Evolutionary conservation across 148 eudicot species (phyloP).

Genomic region (Chenopodium suecicum): DNA sequence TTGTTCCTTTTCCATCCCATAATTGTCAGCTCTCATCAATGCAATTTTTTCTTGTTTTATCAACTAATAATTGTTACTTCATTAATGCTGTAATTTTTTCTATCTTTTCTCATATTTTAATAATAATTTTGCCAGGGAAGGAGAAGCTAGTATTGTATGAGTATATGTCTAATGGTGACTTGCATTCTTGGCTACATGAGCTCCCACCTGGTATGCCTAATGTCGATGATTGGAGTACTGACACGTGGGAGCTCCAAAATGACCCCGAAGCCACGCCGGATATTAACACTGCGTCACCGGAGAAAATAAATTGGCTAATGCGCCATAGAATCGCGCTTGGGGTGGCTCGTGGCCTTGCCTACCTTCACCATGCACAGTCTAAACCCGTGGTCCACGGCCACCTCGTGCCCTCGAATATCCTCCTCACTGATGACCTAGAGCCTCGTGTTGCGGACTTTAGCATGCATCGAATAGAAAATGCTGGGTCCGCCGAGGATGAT

Average conservation of each 20-base stretch:
- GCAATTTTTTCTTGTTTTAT: not conserved
- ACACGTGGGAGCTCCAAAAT: constrained; percentile 74
- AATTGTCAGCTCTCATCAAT: constrained; percentile 14
- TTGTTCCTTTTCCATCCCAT: not conserved
- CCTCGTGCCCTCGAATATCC: constrained; percentile 73
- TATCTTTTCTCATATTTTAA: constrained; percentile 3
- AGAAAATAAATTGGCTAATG: constrained; percentile 62
- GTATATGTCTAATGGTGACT: constrained; percentile 88
- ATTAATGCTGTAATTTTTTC: constrained; percentile 9
- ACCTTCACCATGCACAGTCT: constrained; percentile 86
- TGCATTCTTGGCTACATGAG: constrained; percentile 87
- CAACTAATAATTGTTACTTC: constrained; percentile 17
- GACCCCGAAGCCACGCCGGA: constrained; percentile 28
- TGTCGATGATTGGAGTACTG: constrained; percentile 92
- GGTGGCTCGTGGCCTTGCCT: constrained; percentile 88
- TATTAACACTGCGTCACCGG: constrained; percentile 32
- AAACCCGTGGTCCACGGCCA: constrained; percentile 86
- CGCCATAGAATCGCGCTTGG: constrained; percentile 93
- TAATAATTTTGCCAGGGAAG: constrained; percentile 48
- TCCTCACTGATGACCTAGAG: constrained; percentile 62
- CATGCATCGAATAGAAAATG: constrained; percentile 13
- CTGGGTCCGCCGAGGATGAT: constrained; percentile 49
- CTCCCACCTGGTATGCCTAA: constrained; percentile 75
- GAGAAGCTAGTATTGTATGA: constrained; percentile 78
- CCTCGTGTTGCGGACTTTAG: constrained; percentile 82